Percentiles rank a stretch among this genome's conserved stretches.
phyloP scores from a whole-genome alignment of 1,139 yeast genomes.

The Debaryomycetaceae sp. region DNA sequence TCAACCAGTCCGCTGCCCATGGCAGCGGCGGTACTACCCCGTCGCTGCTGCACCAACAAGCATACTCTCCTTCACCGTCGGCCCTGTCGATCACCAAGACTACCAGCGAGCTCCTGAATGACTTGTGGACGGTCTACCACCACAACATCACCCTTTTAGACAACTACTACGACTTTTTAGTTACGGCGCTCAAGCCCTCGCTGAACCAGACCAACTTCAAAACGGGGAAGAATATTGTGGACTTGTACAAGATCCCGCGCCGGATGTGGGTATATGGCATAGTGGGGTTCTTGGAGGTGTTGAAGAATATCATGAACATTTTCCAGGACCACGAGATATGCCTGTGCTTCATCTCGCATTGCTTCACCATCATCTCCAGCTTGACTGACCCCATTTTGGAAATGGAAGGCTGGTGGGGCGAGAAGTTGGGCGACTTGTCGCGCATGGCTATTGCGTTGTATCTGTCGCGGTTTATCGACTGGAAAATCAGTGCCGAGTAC shows the following conservation, averaged over 20 bases:
- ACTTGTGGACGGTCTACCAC: conserved; percentile 68
- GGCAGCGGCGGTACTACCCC: conserved; percentile 1
- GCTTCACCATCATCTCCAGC: conserved; percentile 50
- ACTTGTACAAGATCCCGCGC: conserved; percentile 69
- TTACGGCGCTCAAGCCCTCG: conserved; percentile 64
- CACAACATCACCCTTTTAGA: conserved; percentile 61
- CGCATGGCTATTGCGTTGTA: conserved; percentile 81
- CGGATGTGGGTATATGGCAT: conserved; percentile 83
- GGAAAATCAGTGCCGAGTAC: conserved; percentile 74
- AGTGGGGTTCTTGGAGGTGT: conserved; percentile 71
- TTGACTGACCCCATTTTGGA: conserved; percentile 49
- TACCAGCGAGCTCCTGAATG: conserved; percentile 51
- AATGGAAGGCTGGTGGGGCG: conserved; percentile 74
- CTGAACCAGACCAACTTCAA: conserved; percentile 50
- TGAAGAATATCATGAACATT: conserved; percentile 65
- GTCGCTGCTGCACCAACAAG: conserved; percentile 1
- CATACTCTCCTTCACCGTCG: not conserved
- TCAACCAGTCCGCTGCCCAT: conserved; percentile 20
- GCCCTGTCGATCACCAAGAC: conserved; percentile 1
- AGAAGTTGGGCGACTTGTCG: conserved; percentile 72
- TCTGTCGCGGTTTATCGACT: conserved; percentile 71
- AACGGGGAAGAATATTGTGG: conserved; percentile 71
- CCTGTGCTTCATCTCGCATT: conserved; percentile 44
- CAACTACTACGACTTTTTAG: conserved; percentile 65
- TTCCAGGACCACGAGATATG: conserved; percentile 48